Evolutionary conservation across 148 eudicot genomes (phyloP).

Genomic region (Pouteria glomerata): DNA sequence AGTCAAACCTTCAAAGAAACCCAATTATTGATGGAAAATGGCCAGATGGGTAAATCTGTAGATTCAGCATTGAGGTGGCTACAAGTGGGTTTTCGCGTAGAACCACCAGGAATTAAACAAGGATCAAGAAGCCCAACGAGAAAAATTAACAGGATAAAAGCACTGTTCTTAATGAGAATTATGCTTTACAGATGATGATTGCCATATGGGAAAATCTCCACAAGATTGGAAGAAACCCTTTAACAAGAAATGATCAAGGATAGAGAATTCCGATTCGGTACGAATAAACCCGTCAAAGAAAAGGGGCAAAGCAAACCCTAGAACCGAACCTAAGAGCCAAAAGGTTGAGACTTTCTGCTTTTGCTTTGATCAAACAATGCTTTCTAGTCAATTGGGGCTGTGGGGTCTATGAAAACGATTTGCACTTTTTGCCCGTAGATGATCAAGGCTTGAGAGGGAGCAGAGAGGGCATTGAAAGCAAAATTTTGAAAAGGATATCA

Average conservation of each 20-base stretch:
- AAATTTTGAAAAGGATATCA: no score
- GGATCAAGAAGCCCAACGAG: not conserved
- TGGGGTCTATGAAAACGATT: no score
- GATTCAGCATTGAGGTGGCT: slow-evolving; percentile 2
- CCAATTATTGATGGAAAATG: slow-evolving; percentile 13
- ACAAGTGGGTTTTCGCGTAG: slow-evolving; percentile 9
- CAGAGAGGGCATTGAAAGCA: no score
- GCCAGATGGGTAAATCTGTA: slow-evolving; percentile 12
- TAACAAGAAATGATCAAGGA: slow-evolving; percentile 14
- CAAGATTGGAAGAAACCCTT: slow-evolving; percentile 8
- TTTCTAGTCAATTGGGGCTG: no score
- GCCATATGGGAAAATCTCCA: slow-evolving; percentile 1
- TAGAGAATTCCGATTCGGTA: not conserved
- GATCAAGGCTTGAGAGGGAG: no score
- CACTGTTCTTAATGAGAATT: not conserved
- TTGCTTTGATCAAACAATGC: no score
- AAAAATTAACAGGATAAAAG: no score
- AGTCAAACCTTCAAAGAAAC: slow-evolving; percentile 16
- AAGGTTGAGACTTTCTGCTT: no score
- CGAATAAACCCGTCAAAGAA: not conserved
- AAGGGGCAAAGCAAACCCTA: no score
- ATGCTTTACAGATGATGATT: not conserved
- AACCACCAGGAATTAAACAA: not conserved
- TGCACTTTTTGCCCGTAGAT: no score
- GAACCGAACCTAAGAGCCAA: no score